Conservation (phyloP, 257 asterid species). For the Solanum lignicaule region DNA sequence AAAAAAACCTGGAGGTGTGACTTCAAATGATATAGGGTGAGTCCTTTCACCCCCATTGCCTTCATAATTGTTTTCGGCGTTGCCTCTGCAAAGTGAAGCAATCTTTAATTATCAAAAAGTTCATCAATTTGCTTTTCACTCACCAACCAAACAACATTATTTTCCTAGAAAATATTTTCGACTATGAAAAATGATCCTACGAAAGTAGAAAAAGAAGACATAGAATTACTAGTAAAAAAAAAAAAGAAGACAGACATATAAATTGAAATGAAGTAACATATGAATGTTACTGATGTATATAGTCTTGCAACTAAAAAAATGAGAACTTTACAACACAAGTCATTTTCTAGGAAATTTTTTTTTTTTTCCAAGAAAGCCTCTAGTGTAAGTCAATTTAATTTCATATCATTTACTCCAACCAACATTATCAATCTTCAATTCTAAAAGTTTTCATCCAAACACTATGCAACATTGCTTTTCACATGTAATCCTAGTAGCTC, state of each 20-base stretch:
- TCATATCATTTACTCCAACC: background rate
- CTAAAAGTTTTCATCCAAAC: background rate
- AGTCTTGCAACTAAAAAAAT: background rate
- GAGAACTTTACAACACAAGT: background rate
- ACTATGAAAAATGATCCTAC: background rate
- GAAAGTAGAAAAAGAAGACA: background rate
- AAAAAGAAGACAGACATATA: background rate
- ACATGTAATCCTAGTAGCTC: background rate
- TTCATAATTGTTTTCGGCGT: slow-evolving; percentile 81
- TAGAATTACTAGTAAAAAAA: background rate
- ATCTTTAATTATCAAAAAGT: background rate
- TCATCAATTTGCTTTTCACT: background rate
- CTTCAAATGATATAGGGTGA: slow-evolving; percentile 88
- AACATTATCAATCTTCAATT: background rate
- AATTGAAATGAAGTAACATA: background rate
- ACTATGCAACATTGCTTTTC: background rate
- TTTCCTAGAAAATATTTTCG: background rate
- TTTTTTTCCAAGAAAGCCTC: background rate
- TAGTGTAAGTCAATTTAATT: background rate
- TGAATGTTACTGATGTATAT: background rate
- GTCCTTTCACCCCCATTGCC: slow-evolving; percentile 94
- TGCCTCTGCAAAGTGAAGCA: slow-evolving; percentile 52
- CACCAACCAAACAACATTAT: background rate
- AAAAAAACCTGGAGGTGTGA: slow-evolving; percentile 82
- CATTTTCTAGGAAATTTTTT: background rate